Percentiles rank a stretch among this genome's conserved stretches.
phyloP scores from a whole-genome alignment of 768 basidiomycete genomes.

The Boletus eberwhitei region DNA sequence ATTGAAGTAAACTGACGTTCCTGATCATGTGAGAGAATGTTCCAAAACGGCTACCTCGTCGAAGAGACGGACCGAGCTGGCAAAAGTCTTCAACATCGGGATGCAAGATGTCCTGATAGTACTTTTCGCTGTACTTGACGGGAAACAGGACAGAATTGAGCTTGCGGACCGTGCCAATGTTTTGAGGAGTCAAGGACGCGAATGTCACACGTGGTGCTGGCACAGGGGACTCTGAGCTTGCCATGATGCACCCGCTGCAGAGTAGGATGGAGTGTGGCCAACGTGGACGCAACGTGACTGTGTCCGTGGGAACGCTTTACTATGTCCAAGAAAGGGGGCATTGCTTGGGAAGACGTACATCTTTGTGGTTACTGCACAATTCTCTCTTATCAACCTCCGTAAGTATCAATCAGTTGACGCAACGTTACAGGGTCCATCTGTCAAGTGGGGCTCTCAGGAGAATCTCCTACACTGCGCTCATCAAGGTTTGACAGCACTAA shows the following conservation, averaged over 20 bases:
- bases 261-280: constrained; percentile 5
- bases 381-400: constrained; percentile 24
- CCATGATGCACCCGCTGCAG: constrained; percentile 17
- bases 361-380: constrained; percentile 16
- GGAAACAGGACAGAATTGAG: constrained; percentile 81
- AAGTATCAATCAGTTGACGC: constrained; percentile 21
- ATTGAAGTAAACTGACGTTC: constrained; percentile 77
- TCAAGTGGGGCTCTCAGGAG: constrained; percentile 15
- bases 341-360: constrained; percentile 17
- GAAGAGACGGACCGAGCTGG: constrained; percentile 68
- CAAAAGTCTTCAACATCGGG: constrained; percentile 84
- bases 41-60: constrained; percentile 8
- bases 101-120: constrained; percentile 75
- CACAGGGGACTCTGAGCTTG: constrained; percentile 19
- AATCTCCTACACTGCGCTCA: constrained; percentile 11
- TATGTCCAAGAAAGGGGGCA: constrained; percentile 1
- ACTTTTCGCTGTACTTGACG: constrained; percentile 84
- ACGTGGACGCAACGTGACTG: constrained; percentile 10
- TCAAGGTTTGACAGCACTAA: constrained; percentile 29
- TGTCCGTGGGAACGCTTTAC: constrained; percentile 22
- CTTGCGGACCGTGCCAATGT: constrained; percentile 66
- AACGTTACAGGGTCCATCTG: constrained; percentile 24
- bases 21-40: constrained; percentile 25
- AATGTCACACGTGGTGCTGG: constrained; percentile 53
- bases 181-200: constrained; percentile 74